Evolutionary conservation across 306 rosid species (phyloP).

Genomic region (Medicago arabica): DNA sequence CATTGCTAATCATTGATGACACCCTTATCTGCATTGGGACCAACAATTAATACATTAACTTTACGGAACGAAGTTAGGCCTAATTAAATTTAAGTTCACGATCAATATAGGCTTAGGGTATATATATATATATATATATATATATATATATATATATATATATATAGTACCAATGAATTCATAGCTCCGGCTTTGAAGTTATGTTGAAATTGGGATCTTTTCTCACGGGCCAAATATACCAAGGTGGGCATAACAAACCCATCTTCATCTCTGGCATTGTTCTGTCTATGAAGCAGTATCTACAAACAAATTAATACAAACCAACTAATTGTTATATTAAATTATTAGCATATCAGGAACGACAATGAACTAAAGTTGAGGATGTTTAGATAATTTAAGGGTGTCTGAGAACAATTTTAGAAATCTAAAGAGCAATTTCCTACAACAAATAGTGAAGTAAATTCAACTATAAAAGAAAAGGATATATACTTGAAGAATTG

Average conservation of each 20-base stretch:
- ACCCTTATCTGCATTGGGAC: conserved; percentile 62
- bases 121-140: background rate
- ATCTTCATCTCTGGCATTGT: conserved; percentile 52
- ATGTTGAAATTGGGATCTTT: conserved; percentile 64
- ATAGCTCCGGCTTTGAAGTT: conserved; percentile 86
- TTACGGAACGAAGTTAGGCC: background rate
- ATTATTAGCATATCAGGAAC: too few relatives aligned
- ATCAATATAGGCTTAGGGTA: background rate
- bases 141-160: background rate
- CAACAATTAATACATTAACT: background rate
- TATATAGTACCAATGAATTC: conserved; percentile 67
- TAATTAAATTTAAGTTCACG: too few relatives aligned
- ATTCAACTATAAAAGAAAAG: too few relatives aligned
- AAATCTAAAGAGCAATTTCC: too few relatives aligned
- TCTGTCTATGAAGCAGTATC: conserved; percentile 64
- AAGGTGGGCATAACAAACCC: conserved; percentile 68
- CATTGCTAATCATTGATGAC: conserved; percentile 79
- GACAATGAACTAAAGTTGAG: too few relatives aligned
- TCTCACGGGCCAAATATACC: conserved; percentile 79
- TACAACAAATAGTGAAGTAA: too few relatives aligned
- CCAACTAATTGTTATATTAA: too few relatives aligned
- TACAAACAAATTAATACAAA: conserved; percentile 4
- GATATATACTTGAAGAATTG: conserved; percentile 65
- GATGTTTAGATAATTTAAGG: too few relatives aligned
- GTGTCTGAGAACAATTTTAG: too few relatives aligned